Evolutionary conservation across 768 basidiomycete genomes (phyloP).

Genomic region (Mycena belliarum): DNA sequence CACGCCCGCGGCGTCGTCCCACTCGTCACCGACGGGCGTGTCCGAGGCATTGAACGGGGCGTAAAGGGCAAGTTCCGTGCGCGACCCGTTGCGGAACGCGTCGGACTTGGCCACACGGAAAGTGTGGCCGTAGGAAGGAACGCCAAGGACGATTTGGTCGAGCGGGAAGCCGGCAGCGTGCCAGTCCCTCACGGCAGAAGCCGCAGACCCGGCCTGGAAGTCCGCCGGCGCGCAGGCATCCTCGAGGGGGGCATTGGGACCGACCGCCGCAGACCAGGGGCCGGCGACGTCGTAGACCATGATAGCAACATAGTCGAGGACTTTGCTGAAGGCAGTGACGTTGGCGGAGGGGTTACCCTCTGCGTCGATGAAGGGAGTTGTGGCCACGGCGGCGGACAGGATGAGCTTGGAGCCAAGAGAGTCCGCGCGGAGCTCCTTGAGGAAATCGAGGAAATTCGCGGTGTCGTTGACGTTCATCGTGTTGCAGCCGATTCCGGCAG

Average conservation of each 20-base stretch:
- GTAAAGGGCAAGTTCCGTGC: slow-evolving; percentile 40
- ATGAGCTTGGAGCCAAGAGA: slow-evolving; percentile 54
- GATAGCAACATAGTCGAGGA: slow-evolving; percentile 55
- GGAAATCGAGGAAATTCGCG: slow-evolving; percentile 75
- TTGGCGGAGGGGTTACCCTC: slow-evolving; percentile 64
- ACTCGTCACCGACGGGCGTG: slow-evolving; percentile 53
- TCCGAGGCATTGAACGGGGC: slow-evolving; percentile 49
- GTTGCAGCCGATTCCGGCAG: slow-evolving; percentile 72
- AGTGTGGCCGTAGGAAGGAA: slow-evolving; percentile 80
- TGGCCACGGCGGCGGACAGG: slow-evolving; percentile 49
- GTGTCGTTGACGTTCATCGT: slow-evolving; percentile 59
- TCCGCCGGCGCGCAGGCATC: slow-evolving; percentile 63
- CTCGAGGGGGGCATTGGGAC: slow-evolving; percentile 83
- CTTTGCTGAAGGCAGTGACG: slow-evolving; percentile 69
- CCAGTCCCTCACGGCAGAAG: slow-evolving; percentile 74
- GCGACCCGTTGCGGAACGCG: slow-evolving; percentile 36
- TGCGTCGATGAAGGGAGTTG: slow-evolving; percentile 44
- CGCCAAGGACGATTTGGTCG: slow-evolving; percentile 68
- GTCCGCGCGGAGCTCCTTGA: slow-evolving; percentile 63
- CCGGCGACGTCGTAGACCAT: slow-evolving; percentile 59
- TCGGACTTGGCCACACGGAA: slow-evolving; percentile 46
- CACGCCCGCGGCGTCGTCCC: slow-evolving; percentile 37
- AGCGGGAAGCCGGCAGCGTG: slow-evolving; percentile 73
- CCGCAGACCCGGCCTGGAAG: slow-evolving; percentile 68
- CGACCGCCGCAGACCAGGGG: slow-evolving; percentile 54